Base-by-base conservation (phyloP, 768 basidiomycete species). In the Mycena olivaceomarginata region DNA sequence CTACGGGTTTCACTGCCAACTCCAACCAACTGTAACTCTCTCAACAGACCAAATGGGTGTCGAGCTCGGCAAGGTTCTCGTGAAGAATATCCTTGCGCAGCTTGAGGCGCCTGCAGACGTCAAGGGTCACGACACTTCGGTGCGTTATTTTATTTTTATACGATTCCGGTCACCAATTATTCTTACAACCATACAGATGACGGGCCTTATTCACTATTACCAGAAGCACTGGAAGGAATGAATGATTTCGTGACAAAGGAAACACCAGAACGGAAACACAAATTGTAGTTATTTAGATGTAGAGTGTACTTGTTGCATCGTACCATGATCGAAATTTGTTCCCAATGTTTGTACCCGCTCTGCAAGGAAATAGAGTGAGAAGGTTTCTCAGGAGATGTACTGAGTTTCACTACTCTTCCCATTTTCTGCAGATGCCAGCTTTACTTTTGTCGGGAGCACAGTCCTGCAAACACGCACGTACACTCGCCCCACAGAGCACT, bases 1-100 rank as follows among this genome's bases (percentile, higher is more conserved):
- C 22, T 67, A 25, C 31, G 41, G n/a, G n/a, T 41, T 64, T 20
- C 65, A 20, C 46, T 62, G 62, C 43, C 18, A 39, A 75, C 31
- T 31, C 31, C 31, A 4, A 31, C 31, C 3, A 31, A 31, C 31
- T 31, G 31, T 31, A 31, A 31, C 22, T 31, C 15, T 5, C 5
- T 22, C 41, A 45, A 18, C 81, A 96, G 97, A 99, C 85, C 98
- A 99, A 93, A 98, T 99, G 98, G 98, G 98, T 84, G 98, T 99
- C 79, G 98, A 99, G 86, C 94, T 99, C 70, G 98, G 98, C 73
- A 99, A 99, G 85, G 96, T 98, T 6, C 92, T 99, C 60, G 98
- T 98, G 1, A 99, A 99, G 93, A 95, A 94, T 81, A 99, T 99
- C 82, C 90, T 99, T 67, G 91, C 93, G 2, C 97, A 98, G 85